Evolutionary conservation across 495 filamentous ascomycete species (phyloP).

Genomic region (Lentithecium fluviatile): DNA sequence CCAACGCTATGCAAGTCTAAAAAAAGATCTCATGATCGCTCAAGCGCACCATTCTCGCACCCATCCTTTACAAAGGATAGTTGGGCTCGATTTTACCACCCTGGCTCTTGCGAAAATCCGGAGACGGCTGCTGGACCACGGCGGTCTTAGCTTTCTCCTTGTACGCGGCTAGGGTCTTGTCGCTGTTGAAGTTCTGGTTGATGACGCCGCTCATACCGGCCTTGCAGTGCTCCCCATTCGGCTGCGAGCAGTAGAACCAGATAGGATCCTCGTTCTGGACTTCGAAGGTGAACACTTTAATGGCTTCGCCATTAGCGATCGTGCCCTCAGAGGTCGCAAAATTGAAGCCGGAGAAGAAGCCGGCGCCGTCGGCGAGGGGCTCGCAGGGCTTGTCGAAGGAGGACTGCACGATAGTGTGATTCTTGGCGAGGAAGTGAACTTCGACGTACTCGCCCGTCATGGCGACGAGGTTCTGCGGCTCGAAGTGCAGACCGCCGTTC

Average conservation of each 20-base stretch:
- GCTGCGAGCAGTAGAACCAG: constrained; percentile 37
- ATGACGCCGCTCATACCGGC: constrained; percentile 33
- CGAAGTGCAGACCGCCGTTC: constrained; percentile 33
- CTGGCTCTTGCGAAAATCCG: not conserved
- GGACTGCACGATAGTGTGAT: constrained; percentile 36
- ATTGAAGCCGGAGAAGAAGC: constrained; percentile 34
- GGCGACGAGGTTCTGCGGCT: constrained; percentile 35
- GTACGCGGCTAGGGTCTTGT: constrained; percentile 28
- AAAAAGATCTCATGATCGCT: not conserved
- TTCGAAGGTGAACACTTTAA: constrained; percentile 28
- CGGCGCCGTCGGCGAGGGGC: constrained; percentile 21
- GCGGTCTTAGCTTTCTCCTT: constrained; percentile 24
- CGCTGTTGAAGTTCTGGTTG: constrained; percentile 35
- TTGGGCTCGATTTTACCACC: constrained; percentile 17
- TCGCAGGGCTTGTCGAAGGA: constrained; percentile 34
- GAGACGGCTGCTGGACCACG: not conserved
- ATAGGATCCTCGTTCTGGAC: constrained; percentile 28
- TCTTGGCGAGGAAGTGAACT: constrained; percentile 35
- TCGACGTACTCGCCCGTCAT: constrained; percentile 33
- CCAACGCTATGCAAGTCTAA: constrained; percentile 1
- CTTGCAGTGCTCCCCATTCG: constrained; percentile 32
- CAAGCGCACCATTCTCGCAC: not conserved
- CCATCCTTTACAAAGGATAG: constrained; percentile 19
- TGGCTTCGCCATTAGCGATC: constrained; percentile 22
- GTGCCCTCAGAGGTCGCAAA: constrained; percentile 19